A percentile compares a stretch with the other conserved stretches of the same genome.
These are phyloP conservation scores for Irpex lacteus DNA, from an alignment of 1,284 basidiomycete species.

Conservation along the genomic window DNA sequence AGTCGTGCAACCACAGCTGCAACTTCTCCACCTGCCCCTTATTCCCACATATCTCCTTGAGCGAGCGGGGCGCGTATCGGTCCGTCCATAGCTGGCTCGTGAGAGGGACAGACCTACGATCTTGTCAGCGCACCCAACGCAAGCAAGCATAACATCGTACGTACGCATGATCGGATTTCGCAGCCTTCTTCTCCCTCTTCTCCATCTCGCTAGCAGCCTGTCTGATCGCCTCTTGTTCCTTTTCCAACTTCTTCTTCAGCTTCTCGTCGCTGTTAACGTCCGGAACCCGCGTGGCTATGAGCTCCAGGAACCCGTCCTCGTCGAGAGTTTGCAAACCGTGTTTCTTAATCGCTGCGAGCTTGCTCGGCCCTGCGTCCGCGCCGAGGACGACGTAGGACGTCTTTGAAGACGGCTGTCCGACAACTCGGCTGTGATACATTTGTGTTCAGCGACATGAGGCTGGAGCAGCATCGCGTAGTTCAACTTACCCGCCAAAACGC, in stretches of 20 bases:
- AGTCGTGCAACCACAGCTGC: slow-evolving; percentile 82
- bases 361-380: slow-evolving; percentile 83
- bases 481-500: slow-evolving; percentile 82
- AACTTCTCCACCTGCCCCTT: slow-evolving; percentile 89
- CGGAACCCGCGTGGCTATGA: slow-evolving; percentile 66
- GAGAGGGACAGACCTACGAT: slow-evolving; percentile 29
- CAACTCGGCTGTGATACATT: slow-evolving; percentile 65
- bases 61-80: slow-evolving; percentile 85
- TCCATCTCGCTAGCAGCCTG: slow-evolving; percentile 78
- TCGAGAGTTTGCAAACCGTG: slow-evolving; percentile 73
- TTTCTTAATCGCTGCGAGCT: slow-evolving; percentile 84
- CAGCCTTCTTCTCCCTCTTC: slow-evolving; percentile 56
- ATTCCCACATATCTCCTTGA: slow-evolving; percentile 96
- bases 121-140: neutral
- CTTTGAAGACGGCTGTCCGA: slow-evolving; percentile 84
- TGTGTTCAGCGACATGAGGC: neutral
- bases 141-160: neutral
- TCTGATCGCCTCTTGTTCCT: slow-evolving; percentile 76
- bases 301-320: slow-evolving; percentile 86
- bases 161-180: slow-evolving; percentile 24
- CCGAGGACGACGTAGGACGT: slow-evolving; percentile 92
- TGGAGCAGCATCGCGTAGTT: neutral
- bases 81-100: slow-evolving; percentile 88
- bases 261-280: slow-evolving; percentile 64
- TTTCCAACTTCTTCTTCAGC: slow-evolving; percentile 77